phyloP scores from a whole-genome alignment of 441 rosid genomes.

The Gossypium laxum region DNA sequence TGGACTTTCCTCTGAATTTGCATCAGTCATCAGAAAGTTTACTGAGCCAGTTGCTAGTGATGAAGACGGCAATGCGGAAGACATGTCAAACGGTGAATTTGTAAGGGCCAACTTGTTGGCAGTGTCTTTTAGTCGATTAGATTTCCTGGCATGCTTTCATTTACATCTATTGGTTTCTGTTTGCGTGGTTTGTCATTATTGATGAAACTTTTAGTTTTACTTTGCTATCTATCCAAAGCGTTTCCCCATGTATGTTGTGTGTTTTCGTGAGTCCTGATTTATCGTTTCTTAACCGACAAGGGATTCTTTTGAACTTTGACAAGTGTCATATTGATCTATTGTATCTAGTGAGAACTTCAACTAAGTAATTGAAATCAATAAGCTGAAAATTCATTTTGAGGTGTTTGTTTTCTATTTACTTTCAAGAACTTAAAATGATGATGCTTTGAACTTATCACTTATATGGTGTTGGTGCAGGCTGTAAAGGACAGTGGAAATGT shows the following conservation, averaged over 20 bases:
- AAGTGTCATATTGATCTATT: conserved; percentile 1
- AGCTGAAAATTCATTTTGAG: background rate
- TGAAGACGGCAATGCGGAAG: conserved; percentile 36
- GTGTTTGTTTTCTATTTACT: background rate
- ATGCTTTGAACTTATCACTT: conserved; percentile 3
- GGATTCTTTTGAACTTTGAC: background rate
- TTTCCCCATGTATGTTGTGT: background rate
- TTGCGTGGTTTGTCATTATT: background rate
- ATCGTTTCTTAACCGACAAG: background rate
- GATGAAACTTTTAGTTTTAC: background rate
- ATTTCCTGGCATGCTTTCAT: conserved; percentile 13
- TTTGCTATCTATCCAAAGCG: background rate
- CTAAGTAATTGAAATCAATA: background rate
- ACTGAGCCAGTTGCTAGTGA: conserved; percentile 58
- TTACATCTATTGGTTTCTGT: conserved; percentile 6
- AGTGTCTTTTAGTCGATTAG: conserved; percentile 5
- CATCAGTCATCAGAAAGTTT: conserved; percentile 76
- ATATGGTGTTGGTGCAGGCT: conserved; percentile 28
- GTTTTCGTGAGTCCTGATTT: background rate
- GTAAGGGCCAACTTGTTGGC: conserved; percentile 41
- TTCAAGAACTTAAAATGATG: background rate
- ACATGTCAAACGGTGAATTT: conserved; percentile 32
- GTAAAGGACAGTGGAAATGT: conserved; percentile 28
- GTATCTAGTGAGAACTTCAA: conserved; percentile 3
- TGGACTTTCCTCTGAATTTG: conserved; percentile 72